A percentile compares a stretch with the other conserved stretches of the same genome.
phyloP scores from a whole-genome alignment of 2,329 filamentous ascomycete species.

The Ilyonectria robusta region DNA sequence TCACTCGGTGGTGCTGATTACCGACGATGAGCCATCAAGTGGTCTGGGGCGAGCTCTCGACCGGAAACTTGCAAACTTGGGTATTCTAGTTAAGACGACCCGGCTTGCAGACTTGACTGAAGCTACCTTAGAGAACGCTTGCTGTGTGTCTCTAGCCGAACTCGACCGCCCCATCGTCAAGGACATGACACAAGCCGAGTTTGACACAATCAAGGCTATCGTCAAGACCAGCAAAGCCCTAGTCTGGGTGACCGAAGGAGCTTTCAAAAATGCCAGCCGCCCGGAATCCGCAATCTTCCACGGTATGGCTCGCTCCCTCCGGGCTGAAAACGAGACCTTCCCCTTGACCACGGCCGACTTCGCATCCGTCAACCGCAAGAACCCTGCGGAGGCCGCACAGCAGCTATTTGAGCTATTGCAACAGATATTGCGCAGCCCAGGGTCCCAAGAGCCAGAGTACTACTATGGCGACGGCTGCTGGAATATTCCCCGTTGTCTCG shows the following conservation, averaged over 20 bases:
- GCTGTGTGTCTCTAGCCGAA: constrained; percentile 8
- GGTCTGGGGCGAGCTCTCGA: background rate
- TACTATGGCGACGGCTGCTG: constrained; percentile 6
- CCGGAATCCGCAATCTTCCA: constrained; percentile 18
- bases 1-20: background rate
- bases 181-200: constrained; percentile 7
- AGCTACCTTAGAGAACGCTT: background rate
- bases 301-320: constrained; percentile 13
- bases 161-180: constrained; percentile 3
- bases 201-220: constrained; percentile 22
- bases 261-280: background rate
- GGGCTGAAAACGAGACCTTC: constrained; percentile 10
- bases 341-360: constrained; percentile 18
- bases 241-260: constrained; percentile 14
- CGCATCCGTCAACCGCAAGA: too few species aligned
- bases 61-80: background rate
- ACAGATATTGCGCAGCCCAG: background rate
- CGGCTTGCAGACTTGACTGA: background rate
- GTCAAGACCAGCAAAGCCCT: background rate
- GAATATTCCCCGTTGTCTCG: constrained; percentile 10
- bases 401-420: constrained; percentile 4
- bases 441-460: too few species aligned
- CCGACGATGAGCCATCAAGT: background rate
- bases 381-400: background rate
- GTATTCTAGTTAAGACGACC: background rate